These are phyloP conservation scores for Lichtheimia hyalospora DNA, from an alignment of 371 early-diverging fungal species.

Conservation along the genomic window DNA sequence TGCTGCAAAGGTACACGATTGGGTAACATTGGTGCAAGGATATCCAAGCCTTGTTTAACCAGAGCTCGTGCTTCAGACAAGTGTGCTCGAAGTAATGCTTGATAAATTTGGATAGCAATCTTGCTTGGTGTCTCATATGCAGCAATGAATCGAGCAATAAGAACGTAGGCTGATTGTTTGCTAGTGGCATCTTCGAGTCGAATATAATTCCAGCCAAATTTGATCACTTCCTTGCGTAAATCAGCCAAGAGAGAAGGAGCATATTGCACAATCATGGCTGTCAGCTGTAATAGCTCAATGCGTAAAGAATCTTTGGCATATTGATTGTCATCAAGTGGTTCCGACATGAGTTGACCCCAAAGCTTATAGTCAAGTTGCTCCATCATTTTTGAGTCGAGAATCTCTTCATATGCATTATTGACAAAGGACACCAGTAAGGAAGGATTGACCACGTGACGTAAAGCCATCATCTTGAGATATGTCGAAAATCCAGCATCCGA, in stretches of 20 bases:
- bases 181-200: constrained; percentile 91
- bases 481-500: constrained; percentile 42
- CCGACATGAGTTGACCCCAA: constrained; percentile 68
- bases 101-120: constrained; percentile 88
- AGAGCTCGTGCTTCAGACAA: constrained; percentile 81
- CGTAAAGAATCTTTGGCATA: constrained; percentile 73
- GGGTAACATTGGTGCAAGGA: constrained; percentile 88
- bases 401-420: constrained; percentile 47
- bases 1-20: constrained; percentile 65
- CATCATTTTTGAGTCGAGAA: constrained; percentile 69
- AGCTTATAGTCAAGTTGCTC: constrained; percentile 66
- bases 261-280: constrained; percentile 84
- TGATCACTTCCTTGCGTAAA: constrained; percentile 89
- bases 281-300: constrained; percentile 91
- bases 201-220: constrained; percentile 91
- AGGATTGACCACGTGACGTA: constrained; percentile 80
- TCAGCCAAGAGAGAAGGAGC: constrained; percentile 78
- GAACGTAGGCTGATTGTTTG: constrained; percentile 93
- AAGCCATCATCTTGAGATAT: constrained; percentile 62
- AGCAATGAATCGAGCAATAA: constrained; percentile 88
- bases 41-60: constrained; percentile 93
- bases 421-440: constrained; percentile 68
- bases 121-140: constrained; percentile 92
- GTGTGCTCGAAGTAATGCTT: constrained; percentile 85
- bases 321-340: constrained; percentile 53